Base-by-base conservation (phyloP, 495 filamentous ascomycete genomes). In the Aspergillus haitiensis region DNA sequence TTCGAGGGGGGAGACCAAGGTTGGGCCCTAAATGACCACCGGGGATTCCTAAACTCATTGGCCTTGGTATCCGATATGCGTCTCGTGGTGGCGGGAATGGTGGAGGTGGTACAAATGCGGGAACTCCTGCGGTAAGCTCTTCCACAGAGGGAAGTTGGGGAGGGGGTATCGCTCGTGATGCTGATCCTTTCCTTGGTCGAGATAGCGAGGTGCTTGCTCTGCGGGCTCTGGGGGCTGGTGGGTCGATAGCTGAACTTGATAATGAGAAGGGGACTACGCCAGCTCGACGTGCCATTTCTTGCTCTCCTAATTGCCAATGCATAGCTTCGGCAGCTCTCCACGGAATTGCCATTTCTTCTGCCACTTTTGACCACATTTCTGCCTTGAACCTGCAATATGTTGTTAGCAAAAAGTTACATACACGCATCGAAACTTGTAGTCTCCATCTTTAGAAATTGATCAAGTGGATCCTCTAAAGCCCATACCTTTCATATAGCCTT, bases 271-370 rank as follows among this genome's bases (percentile, higher is more conserved):
- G 90, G 40, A 89, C 83, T 35, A 89, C 88, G 15, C 91, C 90
- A n/a, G 91, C 91, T 56, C 91, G 88, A 56, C 87, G 82, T 35
- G 91, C 91, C 89, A 98, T 97, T 58, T 97, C 94, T 64, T 83
- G 78, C 71, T 96, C 93, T 53, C 94, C 94, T 16, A 98, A 74
- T 67, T 95, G 89, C 94, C 94, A 98, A 74, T 98, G 94, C 93
- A 97, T 97, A 13, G 90, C 91, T 75, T 98, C 94, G 34, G 90
- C 93, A 7, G 94, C 90, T 54, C 93, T 85, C 93, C 93, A 98
- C 31, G 94, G 94, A 63, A 97, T 87, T n/a, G 84, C 85, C 88
- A 98, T 92, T 75, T 98, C 94, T 70, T 90, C 88, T 36, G 92
- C 90, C 6, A 98, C 86, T 64, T 91, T 91, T 46, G 87, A 85